Conservation (phyloP, 768 basidiomycete species). For the Amanita jacksonii region DNA sequence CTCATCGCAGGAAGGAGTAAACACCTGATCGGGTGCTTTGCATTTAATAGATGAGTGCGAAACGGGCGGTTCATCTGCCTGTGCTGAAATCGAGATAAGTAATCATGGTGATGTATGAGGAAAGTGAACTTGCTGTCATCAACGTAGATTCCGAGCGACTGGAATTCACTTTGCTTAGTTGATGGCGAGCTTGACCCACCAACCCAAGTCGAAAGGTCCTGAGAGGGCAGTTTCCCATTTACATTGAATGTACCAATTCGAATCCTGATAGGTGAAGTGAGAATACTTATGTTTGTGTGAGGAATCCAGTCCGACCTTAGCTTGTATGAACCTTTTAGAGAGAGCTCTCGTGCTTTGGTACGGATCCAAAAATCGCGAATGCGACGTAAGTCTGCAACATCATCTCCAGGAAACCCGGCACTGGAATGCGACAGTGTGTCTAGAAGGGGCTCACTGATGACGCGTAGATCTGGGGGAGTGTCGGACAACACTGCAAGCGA, state of each 20-base stretch:
- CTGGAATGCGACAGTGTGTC: slow-evolving; percentile 46
- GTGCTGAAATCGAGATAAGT: background rate
- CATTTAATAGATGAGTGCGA: background rate
- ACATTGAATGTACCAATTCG: slow-evolving; percentile 81
- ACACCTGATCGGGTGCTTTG: background rate
- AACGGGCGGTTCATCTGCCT: background rate
- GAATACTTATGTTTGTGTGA: background rate
- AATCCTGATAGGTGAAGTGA: slow-evolving; percentile 36
- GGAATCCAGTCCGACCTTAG: slow-evolving; percentile 18
- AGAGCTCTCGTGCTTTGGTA: slow-evolving; percentile 27
- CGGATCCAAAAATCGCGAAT: slow-evolving; percentile 63
- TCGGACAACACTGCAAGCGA: slow-evolving; percentile 25
- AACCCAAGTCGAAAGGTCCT: slow-evolving; percentile 64
- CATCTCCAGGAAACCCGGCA: slow-evolving; percentile 58
- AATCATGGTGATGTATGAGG: background rate
- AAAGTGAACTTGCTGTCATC: background rate
- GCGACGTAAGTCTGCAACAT: slow-evolving; percentile 42
- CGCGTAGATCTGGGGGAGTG: slow-evolving; percentile 47
- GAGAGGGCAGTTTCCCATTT: slow-evolving; percentile 65
- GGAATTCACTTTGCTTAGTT: background rate
- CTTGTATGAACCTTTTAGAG: slow-evolving; percentile 21
- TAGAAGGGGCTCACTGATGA: slow-evolving; percentile 35
- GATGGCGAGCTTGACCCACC: slow-evolving; percentile 18
- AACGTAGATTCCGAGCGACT: background rate
- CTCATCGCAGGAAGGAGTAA: background rate